These are phyloP conservation scores for Ogataea wickerhamii DNA, from an alignment of 805 yeast genomes.

Conservation along the genomic window DNA sequence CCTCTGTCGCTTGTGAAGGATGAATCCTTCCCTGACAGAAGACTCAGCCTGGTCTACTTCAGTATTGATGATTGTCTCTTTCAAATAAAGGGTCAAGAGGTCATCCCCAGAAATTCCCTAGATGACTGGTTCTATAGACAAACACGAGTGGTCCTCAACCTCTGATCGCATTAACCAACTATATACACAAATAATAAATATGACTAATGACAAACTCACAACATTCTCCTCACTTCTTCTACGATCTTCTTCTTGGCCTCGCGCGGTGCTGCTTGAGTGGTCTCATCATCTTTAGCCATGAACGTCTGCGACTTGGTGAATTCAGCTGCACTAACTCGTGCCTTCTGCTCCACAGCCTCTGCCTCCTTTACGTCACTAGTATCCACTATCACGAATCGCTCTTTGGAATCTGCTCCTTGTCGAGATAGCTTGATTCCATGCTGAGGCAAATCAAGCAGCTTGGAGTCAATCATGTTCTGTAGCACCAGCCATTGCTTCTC, in stretches of 20 bases:
- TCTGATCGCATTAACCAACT: neutral
- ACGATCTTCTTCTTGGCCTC: constrained; percentile 2
- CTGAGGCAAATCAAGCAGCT: constrained; percentile 22
- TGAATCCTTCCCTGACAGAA: constrained; percentile 7
- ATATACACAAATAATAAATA: constrained; percentile 7
- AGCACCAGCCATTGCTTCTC: constrained; percentile 13
- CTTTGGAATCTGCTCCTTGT: constrained; percentile 10
- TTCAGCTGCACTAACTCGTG: neutral
- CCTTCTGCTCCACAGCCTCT: constrained; percentile 1
- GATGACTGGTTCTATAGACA: constrained; percentile 43
- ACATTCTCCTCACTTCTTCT: constrained; percentile 11
- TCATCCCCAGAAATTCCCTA: constrained; percentile 43
- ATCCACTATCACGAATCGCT: constrained; percentile 23
- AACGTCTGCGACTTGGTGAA: neutral
- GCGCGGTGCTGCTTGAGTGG: neutral
- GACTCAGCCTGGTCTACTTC: constrained; percentile 35
- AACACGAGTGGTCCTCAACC: constrained; percentile 18
- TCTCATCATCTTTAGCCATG: constrained; percentile 1
- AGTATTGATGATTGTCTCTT: constrained; percentile 50
- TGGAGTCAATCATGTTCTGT: constrained; percentile 17
- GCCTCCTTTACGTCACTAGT: constrained; percentile 18
- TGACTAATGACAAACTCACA: constrained; percentile 2
- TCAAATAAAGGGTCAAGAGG: constrained; percentile 31
- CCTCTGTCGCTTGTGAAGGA: constrained; percentile 38
- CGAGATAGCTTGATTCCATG: constrained; percentile 18